Evolutionary conservation across 441 rosid genomes (phyloP), one percentile per base, ranked within the genome.

Genomic region (Capsella rubella): DNA sequence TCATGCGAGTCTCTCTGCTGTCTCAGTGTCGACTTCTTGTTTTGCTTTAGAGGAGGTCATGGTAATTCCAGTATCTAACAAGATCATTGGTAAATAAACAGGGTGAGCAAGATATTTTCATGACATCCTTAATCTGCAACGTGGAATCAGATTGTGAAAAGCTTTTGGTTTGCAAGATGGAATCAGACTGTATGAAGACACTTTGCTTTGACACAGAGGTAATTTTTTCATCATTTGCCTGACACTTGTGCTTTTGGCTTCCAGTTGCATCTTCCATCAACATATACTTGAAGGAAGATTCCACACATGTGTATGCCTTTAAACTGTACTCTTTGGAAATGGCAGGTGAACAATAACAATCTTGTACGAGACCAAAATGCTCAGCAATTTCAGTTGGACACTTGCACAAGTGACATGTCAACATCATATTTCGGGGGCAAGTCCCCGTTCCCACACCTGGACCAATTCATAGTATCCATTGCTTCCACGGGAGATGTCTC

Each of bases 121-220:
- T 91, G 97, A 80, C 88, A 53, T 95, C 99, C 64, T 75, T 95
- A 83, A 95, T 92, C 82, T 89, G 99, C 88, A 89, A 84, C 21
- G 81, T 92, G 84, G 90, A 86, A 79, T 79, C 76, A 73, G 92
- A 88, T 67, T 90, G 93, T 63, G 85, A 88, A 85, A 92, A 87
- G 87, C 87, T 88, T 77, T 83, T 95, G 65, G 87, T 92, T 79
- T 95, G 97, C 91, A 91, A 87, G 82, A 79, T 89, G 90, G 98
- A 93, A 80, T 75, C 87, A 73, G 98, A 91, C 75, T 95, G 96
- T 76, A 89, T 84, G 71, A 95, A 87, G 85, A 91, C 90, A 69
- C 85, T 92, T 78, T 93, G 83, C 59, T 95, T 92, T 75, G 93
- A 95, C 76, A 89, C 98, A 12, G 96, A 92, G 97, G 98, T 95